phyloP scores from a whole-genome alignment of 495 filamentous ascomycete genomes.

The Podospora bellae-mahoneyi region DNA sequence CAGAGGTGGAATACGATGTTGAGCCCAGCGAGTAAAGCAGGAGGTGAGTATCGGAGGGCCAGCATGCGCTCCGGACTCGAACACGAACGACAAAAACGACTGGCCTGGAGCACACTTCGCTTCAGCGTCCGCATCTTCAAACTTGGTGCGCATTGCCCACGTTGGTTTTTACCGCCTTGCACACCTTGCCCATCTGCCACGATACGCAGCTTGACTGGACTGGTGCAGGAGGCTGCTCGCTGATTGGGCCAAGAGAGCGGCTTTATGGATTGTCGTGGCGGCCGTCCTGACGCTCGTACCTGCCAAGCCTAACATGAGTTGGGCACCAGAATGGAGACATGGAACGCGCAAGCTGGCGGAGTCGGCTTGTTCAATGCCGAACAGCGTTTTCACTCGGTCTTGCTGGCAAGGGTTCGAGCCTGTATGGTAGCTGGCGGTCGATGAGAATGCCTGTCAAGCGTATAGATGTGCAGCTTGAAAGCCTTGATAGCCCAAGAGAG shows the following conservation, averaged over 20 bases:
- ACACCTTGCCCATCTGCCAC: background rate
- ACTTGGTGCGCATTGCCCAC: background rate
- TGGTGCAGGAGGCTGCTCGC: background rate
- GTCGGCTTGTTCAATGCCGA: background rate
- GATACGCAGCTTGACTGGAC: background rate
- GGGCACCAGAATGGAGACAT: background rate
- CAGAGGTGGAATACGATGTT: slow-evolving; percentile 48
- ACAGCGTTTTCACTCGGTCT: background rate
- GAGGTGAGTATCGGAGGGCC: background rate
- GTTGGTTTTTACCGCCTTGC: background rate
- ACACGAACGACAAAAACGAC: background rate
- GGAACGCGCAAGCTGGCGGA: background rate
- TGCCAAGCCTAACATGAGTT: background rate
- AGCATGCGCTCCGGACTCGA: background rate
- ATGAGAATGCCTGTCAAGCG: background rate
- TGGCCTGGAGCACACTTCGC: background rate
- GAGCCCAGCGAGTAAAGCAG: slow-evolving; percentile 21
- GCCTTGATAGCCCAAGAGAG: background rate
- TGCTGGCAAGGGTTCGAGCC: background rate
- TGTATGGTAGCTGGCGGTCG: background rate
- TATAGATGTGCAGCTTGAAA: background rate
- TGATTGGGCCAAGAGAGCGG: background rate
- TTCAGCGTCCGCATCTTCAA: background rate
- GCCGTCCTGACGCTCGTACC: background rate
- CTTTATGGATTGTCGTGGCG: background rate